Percentiles rank a stretch among this genome's conserved stretches.
Conservation (phyloP, 2,329 filamentous ascomycete species). For the Nemania sp. region DNA sequence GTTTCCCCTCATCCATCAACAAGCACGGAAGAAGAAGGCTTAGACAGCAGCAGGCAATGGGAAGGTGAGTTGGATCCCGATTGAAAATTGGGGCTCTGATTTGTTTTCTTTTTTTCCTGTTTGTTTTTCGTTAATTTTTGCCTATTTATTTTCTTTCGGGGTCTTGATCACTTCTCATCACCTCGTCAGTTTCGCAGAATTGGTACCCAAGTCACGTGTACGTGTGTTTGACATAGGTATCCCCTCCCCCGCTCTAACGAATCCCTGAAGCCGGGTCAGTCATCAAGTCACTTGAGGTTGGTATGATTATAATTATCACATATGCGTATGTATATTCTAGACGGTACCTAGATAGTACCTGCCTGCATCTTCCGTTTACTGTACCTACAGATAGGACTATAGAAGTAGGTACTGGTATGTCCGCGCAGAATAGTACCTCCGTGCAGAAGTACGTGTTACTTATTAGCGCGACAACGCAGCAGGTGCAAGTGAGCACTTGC, state of each 20-base stretch:
- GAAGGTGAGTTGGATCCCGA: neutral
- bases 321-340: too few species aligned
- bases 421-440: constrained; percentile 3
- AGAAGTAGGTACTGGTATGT: too few species aligned
- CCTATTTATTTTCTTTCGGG: neutral
- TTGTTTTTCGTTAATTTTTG: neutral
- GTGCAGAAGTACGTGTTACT: neutral
- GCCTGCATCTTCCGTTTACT: too few species aligned
- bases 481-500: neutral
- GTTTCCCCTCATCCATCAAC: constrained; percentile 19
- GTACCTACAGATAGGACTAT: too few species aligned
- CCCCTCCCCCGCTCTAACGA: constrained; percentile 19
- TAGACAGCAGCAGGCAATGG: neutral
- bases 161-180: neutral
- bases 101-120: neutral
- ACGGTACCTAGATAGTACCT: too few species aligned
- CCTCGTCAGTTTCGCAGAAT: too few species aligned
- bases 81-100: constrained; percentile 8
- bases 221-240: neutral
- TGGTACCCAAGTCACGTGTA: constrained; percentile 26
- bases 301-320: neutral
- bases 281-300: too few species aligned
- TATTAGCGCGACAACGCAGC: neutral
- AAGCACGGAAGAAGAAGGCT: constrained; percentile 14
- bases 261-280: neutral